These are phyloP conservation scores for Podaxis sp. DNA, from an alignment of 768 basidiomycete genomes.

Conservation along the genomic window DNA sequence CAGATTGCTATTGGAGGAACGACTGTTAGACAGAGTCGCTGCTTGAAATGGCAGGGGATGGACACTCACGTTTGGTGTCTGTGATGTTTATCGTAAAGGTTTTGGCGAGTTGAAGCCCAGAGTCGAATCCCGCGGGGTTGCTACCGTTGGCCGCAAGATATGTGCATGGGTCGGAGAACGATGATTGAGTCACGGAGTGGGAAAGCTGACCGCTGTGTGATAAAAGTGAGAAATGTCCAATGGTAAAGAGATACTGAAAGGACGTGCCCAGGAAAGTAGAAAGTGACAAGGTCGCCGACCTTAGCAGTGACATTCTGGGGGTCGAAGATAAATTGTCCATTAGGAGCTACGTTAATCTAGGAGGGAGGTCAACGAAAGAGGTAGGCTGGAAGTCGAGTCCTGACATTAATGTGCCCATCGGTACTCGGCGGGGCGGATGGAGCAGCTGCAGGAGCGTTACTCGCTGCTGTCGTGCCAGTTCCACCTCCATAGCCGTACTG, in stretches of 20 bases:
- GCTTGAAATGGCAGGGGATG: neutral
- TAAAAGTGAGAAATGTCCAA: conserved; percentile 1
- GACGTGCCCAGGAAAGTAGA: conserved; percentile 46
- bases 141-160: conserved; percentile 35
- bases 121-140: conserved; percentile 47
- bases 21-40: neutral
- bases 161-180: conserved; percentile 49
- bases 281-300: conserved; percentile 48
- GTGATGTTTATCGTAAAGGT: conserved; percentile 46
- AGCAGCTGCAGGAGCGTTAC: conserved; percentile 22
- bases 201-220: conserved; percentile 18
- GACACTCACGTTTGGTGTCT: conserved; percentile 37
- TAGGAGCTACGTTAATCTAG: conserved; percentile 41
- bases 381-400: conserved; percentile 1
- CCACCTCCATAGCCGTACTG: conserved; percentile 29
- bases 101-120: conserved; percentile 34
- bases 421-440: conserved; percentile 38
- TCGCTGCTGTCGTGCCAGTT: conserved; percentile 14
- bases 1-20: conserved; percentile 38
- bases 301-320: conserved; percentile 43
- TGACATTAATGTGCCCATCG: conserved; percentile 31
- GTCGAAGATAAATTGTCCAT: conserved; percentile 34
- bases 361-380: neutral
- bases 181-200: conserved; percentile 56
- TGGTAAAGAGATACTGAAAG: conserved; percentile 20